These are phyloP conservation scores for Tricholoma terreum DNA, from an alignment of 768 basidiomycete species.

Conservation along the genomic window DNA sequence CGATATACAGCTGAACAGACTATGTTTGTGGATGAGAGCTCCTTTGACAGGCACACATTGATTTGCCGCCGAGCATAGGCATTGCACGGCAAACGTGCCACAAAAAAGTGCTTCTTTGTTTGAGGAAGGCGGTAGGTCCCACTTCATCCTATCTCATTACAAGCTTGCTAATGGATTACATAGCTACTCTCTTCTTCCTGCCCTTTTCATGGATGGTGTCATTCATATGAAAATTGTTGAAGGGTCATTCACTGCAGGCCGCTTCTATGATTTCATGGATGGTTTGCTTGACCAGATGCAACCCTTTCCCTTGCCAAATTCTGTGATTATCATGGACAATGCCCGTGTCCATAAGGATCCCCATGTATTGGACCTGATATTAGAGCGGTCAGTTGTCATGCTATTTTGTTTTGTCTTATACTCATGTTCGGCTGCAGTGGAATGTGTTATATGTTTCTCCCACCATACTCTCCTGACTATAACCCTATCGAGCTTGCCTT, in stretches of 20 bases:
- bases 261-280: slow-evolving; percentile 5
- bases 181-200: slow-evolving; percentile 15
- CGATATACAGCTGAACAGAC: slow-evolving; percentile 22
- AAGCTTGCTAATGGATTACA: too few relatives aligned
- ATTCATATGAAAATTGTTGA: slow-evolving; percentile 7
- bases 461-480: slow-evolving; percentile 36
- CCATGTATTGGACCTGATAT: slow-evolving; percentile 9
- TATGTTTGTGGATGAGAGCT: slow-evolving; percentile 35
- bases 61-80: slow-evolving; percentile 25
- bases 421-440: slow-evolving; percentile 10
- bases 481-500: slow-evolving; percentile 36
- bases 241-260: slow-evolving; percentile 3
- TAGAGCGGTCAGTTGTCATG: slow-evolving; percentile 1
- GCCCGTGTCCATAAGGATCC: slow-evolving; percentile 16
- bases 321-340: slow-evolving; percentile 18
- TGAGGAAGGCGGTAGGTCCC: slow-evolving; percentile 21
- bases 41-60: slow-evolving; percentile 25
- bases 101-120: slow-evolving; percentile 22
- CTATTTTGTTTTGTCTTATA: not conserved
- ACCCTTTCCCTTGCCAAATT: slow-evolving; percentile 8
- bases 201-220: slow-evolving; percentile 3
- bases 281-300: slow-evolving; percentile 12
- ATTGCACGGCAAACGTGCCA: slow-evolving; percentile 15
- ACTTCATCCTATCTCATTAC: too few relatives aligned
- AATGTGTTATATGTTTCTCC: slow-evolving; percentile 25